Conservation (phyloP, 2,329 filamentous ascomycete species). For the Colletotrichum godetiae region DNA sequence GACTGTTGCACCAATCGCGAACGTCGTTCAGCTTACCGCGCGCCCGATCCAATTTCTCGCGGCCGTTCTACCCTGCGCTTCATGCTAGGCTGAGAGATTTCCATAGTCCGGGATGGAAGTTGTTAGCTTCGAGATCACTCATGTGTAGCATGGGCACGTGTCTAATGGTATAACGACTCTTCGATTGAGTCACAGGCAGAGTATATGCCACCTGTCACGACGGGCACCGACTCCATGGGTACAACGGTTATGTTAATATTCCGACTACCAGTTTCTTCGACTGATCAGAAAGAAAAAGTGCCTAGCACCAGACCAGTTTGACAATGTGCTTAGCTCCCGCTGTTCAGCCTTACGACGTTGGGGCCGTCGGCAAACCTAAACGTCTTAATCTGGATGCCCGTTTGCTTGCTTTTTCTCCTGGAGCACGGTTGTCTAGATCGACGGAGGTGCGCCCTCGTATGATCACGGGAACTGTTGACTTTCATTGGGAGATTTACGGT, state of each 20-base stretch:
- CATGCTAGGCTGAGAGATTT: background rate
- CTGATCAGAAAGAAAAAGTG: background rate
- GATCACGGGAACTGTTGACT: conserved; percentile 3
- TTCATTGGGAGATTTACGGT: conserved; percentile 21
- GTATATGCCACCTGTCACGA: background rate
- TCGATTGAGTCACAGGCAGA: background rate
- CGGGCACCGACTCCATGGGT: background rate
- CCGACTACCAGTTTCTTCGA: background rate
- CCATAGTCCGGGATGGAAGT: background rate
- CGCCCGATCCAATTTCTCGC: background rate
- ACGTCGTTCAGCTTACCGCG: background rate
- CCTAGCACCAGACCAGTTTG: background rate
- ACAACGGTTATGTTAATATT: background rate
- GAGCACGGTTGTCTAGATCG: conserved; percentile 13
- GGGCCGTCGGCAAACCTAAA: conserved; percentile 17
- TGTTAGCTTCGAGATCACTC: too few relatives aligned
- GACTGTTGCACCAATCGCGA: conserved; percentile 12
- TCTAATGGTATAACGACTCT: background rate
- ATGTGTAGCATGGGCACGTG: background rate
- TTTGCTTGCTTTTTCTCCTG: conserved; percentile 28
- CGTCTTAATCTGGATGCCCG: background rate
- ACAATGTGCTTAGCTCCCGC: conserved; percentile 7
- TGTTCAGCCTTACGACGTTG: conserved; percentile 24
- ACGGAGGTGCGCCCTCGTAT: conserved; percentile 22
- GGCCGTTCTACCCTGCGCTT: background rate